Base-by-base conservation (phyloP, 805 yeast species). In the Saccharomycopsis capsularis region DNA sequence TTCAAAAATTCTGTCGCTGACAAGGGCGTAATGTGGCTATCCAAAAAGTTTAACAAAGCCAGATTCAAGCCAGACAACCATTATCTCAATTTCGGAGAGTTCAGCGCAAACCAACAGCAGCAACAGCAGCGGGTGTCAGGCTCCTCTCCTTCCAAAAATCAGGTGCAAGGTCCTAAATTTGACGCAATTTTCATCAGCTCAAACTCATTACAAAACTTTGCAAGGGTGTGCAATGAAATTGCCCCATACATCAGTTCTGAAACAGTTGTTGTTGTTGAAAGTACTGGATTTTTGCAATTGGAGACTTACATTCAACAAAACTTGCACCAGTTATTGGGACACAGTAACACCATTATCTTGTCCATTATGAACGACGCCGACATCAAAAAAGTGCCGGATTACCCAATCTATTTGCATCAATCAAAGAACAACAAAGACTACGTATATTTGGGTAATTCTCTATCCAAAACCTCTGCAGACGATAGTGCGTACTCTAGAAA, bases 201-300 rank as follows among this genome's bases (percentile, higher is more conserved):
- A 0, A 60, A 63, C 9, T 76, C 81, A 0, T 58, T 78, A 44
- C 81, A 78, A 58, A 79, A 75, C 48, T 63, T 78, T 25, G 70
- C 81, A 3, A 59, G 68, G 1, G 37, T 71, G 11, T 66, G 76
- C 19, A 50, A 67, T 2, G 64, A 66, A 37, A 56, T 77, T 40
- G 56, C 65, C 4, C 61, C 70, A 0, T 52, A 71, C 23, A 54
- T 76, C 34, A 65, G 64, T 44, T 62, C 61, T 53, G 73, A 61
- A 37, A 73, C 88, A 23, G 67, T 79, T 30, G 65, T 85, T 2
- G 66, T 84, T 23, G 66, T 85, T 34, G 95, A 85, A 64, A 75
- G 81, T 43, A 78, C 87, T 1, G 86, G 87, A 3, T 84, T 76
- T 60, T 76, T 85, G 49, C 82, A 82, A 61, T 62, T 85, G 46